phyloP scores from a whole-genome alignment of 2,329 filamentous ascomycete species.

The Corniculantispora saksenae region DNA sequence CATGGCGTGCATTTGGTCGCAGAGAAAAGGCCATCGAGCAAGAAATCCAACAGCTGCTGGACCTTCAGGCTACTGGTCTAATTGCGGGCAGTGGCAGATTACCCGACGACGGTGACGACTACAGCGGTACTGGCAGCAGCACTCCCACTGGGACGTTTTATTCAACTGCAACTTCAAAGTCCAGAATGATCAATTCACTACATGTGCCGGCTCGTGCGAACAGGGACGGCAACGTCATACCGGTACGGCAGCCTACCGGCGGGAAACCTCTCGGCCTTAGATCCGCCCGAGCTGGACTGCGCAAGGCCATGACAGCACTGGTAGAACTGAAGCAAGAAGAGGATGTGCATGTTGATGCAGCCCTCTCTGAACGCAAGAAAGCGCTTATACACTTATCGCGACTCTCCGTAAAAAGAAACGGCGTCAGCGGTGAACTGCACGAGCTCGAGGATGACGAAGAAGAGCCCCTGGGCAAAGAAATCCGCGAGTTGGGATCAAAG shows the following conservation, averaged over 20 bases:
- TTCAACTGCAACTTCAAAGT: conserved; percentile 41
- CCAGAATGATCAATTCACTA: conserved; percentile 44
- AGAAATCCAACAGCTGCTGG: conserved; percentile 50
- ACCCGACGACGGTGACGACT: conserved; percentile 29
- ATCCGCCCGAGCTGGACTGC: conserved; percentile 65
- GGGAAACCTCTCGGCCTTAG: conserved; percentile 56
- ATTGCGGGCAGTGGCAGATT: conserved; percentile 37
- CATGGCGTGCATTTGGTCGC: conserved; percentile 49
- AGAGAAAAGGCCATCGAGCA: conserved; percentile 47
- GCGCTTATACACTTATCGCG: conserved; percentile 60
- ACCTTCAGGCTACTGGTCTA: conserved; percentile 50
- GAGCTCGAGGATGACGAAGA: conserved; percentile 57
- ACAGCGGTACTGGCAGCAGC: conserved; percentile 43
- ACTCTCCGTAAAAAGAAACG: conserved; percentile 51
- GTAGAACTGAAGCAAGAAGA: conserved; percentile 69
- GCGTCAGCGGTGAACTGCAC: conserved; percentile 53
- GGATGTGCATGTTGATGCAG: conserved; percentile 57
- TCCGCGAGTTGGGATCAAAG: conserved; percentile 60
- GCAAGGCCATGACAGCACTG: conserved; percentile 63
- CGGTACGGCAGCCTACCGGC: conserved; percentile 57
- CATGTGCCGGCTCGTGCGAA: conserved; percentile 41
- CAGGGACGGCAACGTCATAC: conserved; percentile 53
- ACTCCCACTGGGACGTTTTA: conserved; percentile 44
- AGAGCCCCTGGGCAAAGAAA: conserved; percentile 60
- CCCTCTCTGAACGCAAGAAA: conserved; percentile 56